Conservation (phyloP, 805 yeast genomes). For the Kazachstania kunashirensis region DNA sequence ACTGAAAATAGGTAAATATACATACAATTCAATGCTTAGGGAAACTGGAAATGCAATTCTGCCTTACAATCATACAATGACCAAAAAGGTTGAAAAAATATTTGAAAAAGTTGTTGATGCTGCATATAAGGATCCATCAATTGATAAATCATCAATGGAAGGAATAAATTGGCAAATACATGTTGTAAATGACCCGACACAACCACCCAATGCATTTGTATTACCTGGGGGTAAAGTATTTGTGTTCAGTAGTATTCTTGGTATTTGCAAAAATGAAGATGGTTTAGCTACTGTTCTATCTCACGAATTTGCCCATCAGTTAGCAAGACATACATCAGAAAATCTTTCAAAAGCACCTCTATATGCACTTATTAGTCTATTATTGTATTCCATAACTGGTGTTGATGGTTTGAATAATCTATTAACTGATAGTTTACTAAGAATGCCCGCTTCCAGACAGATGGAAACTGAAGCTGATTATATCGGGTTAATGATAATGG, state of each 20-base stretch:
- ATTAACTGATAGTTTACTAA: conserved; percentile 45
- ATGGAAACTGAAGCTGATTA: conserved; percentile 97
- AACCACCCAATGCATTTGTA: conserved; percentile 95
- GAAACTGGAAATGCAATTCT: conserved; percentile 46
- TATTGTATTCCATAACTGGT: conserved; percentile 55
- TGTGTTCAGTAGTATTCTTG: conserved; percentile 69
- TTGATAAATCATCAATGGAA: conserved; percentile 24
- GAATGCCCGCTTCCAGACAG: conserved; percentile 79
- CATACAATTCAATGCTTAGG: conserved; percentile 50
- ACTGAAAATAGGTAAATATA: conserved; percentile 46
- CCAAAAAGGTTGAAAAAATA: conserved; percentile 45
- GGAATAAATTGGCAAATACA: conserved; percentile 63
- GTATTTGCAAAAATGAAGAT: conserved; percentile 71
- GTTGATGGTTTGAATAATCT: conserved; percentile 42
- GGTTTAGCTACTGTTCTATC: conserved; percentile 92
- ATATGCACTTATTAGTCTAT: conserved; percentile 43
- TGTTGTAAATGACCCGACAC: conserved; percentile 56
- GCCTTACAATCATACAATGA: conserved; percentile 54
- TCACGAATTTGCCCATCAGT: conserved; percentile 90
- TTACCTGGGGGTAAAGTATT: conserved; percentile 94
- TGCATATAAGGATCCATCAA: conserved; percentile 36
- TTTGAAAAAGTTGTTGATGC: conserved; percentile 57
- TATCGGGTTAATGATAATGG: conserved; percentile 87
- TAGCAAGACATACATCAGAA: conserved; percentile 87
- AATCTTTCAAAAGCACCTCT: conserved; percentile 70